phyloP scores from a whole-genome alignment of 2,329 filamentous ascomycete genomes.

The Stemphylium lycopersici region DNA sequence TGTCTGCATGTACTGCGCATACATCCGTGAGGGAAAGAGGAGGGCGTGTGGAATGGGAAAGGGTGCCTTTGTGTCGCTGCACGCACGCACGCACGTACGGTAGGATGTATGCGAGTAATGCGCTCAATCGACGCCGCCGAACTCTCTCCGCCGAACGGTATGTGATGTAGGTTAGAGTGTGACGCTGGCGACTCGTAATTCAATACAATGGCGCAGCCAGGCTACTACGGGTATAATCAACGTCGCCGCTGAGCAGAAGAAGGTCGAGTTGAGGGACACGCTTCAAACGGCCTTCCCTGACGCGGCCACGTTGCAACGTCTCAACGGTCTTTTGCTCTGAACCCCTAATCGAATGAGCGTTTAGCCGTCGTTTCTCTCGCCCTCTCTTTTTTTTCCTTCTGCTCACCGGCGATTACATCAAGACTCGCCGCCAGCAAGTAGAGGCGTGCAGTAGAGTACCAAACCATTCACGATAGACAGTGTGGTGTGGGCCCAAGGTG shows the following conservation, averaged over 20 bases:
- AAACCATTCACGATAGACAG: constrained; percentile 12
- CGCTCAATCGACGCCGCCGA: not conserved
- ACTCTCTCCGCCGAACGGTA: not conserved
- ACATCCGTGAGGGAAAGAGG: not conserved
- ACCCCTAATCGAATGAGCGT: no score
- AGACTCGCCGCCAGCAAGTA: not conserved
- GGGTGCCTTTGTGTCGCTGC: no score
- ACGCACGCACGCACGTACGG: no score
- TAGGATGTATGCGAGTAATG: constrained; percentile 9
- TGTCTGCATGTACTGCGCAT: not conserved
- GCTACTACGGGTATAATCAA: constrained; percentile 1
- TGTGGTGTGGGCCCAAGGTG: not conserved
- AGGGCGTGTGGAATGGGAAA: not conserved
- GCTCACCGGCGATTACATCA: constrained; percentile 2
- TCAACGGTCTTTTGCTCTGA: no score
- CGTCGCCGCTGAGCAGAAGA: not conserved
- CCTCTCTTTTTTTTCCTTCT: constrained; percentile 1
- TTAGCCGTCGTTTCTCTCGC: no score
- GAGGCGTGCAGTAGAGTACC: constrained; percentile 15
- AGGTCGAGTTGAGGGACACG: not conserved
- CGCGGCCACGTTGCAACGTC: not conserved
- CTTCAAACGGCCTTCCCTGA: no score
- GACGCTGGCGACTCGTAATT: constrained; percentile 8
- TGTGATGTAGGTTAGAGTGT: constrained; percentile 3
- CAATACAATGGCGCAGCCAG: constrained; percentile 13